Conservation (phyloP, 139 green algal species). For the Asterochloris erici region DNA sequence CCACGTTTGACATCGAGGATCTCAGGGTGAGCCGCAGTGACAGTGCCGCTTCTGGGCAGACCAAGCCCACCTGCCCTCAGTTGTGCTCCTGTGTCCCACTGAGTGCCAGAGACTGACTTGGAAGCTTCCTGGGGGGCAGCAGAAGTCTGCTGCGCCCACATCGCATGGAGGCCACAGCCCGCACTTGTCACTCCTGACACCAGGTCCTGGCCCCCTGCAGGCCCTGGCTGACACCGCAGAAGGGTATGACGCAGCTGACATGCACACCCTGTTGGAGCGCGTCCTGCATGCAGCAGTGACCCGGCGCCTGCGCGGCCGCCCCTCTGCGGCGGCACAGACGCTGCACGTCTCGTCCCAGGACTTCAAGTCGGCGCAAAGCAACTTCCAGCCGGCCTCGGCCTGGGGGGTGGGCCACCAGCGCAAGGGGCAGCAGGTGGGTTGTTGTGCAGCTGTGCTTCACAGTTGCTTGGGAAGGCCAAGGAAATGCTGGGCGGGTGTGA, state of each 20-base stretch:
- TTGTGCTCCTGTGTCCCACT: not conserved
- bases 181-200: not conserved
- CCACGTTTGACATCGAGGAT: not conserved
- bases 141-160: not conserved
- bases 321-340: not conserved
- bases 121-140: too few species aligned
- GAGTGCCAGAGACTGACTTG: not conserved
- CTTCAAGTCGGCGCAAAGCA: slow-evolving; percentile 42
- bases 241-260: slow-evolving; percentile 72
- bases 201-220: not conserved
- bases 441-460: too few species aligned
- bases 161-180: not conserved
- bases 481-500: too few species aligned
- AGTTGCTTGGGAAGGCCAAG: too few species aligned
- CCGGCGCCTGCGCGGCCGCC: slow-evolving; percentile 24
- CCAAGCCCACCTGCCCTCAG: too few species aligned
- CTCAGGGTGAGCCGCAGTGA: slow-evolving; percentile 14
- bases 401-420: slow-evolving; percentile 43
- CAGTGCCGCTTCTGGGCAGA: not conserved
- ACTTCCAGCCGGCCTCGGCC: slow-evolving; percentile 64
- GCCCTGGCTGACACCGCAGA: slow-evolving; percentile 45
- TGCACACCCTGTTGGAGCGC: slow-evolving; percentile 67
- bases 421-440: not conserved
- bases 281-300: slow-evolving; percentile 47
- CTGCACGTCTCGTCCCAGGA: slow-evolving; percentile 37